Evolutionary conservation across 2,329 filamentous ascomycete species (phyloP), one percentile per base, ranked within the genome.

Genomic region (Colletotrichum sp.): DNA sequence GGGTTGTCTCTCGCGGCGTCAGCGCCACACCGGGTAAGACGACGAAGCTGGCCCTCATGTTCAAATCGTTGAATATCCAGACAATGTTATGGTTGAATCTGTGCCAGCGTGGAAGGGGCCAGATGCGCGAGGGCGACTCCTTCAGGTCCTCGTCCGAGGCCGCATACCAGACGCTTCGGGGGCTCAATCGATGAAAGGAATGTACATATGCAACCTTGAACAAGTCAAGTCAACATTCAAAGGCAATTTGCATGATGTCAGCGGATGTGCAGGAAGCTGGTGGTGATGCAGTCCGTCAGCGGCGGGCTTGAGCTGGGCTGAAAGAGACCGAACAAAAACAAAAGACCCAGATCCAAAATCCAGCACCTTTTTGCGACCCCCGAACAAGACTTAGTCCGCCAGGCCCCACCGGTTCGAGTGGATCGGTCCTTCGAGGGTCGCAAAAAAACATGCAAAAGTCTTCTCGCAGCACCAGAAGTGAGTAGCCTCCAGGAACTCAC

Each of bases 51-150:
- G n/a, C 6, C 13, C 12, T 25, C 10, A 12, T 13, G n/a, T 1
- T 8, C 43, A 25, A 22, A 1, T 1, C 10, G 4, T 22, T 22
- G 2, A 1, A 13, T 3, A 2, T 7, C 43, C 18, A 22, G 6
- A 52, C 1, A 13, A 5, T 22, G 10, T 22, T 22, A 3, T 52
- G 6, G 12, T 13, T 52, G 43, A 5, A 52, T 22, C 10, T 52
- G 43, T 52, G n/a, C n/a, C 12, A 13, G 43, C 43, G 6, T 2
- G 43, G 10, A 10, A 52, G 43, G 6, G 4, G 43, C 1, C 43
- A 13, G n/a, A 2, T 12, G 43, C n/a, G n/a, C 3, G 10, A 13
- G 43, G 43, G 43, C 12, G 43, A 48, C 43, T 22, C 43, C 3
- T 13, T 22, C 6, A 52, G 43, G 43, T 12, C 22, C 10, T 52